A percentile compares a stretch with the other conserved stretches of the same genome.
phyloP scores from a whole-genome alignment of 2,329 filamentous ascomycete genomes.

The Ascochyta viciae-villosae region DNA sequence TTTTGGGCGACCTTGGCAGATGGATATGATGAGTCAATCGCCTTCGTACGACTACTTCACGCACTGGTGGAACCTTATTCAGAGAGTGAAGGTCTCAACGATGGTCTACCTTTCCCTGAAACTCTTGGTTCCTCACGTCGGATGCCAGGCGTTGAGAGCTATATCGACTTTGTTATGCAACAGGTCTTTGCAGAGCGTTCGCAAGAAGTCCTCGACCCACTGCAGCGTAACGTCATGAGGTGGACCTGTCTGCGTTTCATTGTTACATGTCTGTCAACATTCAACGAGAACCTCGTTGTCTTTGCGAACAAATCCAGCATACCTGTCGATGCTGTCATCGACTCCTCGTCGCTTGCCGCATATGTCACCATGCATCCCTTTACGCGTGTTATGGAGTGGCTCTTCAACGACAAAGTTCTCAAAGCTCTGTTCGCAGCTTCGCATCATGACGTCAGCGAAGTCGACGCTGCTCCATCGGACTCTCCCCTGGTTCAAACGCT shows the following conservation, averaged over 20 bases:
- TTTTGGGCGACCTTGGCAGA: constrained; percentile 77
- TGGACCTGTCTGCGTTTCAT: constrained; percentile 87
- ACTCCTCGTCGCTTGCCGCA: constrained; percentile 73
- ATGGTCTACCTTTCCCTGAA: constrained; percentile 86
- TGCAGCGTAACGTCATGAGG: constrained; percentile 75
- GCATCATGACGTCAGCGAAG: constrained; percentile 75
- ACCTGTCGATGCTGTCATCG: constrained; percentile 76
- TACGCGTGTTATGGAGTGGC: constrained; percentile 94
- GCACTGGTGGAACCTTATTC: constrained; percentile 72
- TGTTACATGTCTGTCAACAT: constrained; percentile 77
- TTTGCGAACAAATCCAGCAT: constrained; percentile 81
- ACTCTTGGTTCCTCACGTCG: constrained; percentile 78
- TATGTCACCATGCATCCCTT: constrained; percentile 94
- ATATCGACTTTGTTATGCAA: constrained; percentile 89
- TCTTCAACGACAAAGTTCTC: constrained; percentile 92
- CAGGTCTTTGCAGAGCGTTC: constrained; percentile 74
- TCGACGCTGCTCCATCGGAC: constrained; percentile 75
- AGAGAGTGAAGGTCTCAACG: constrained; percentile 68
- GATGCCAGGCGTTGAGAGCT: constrained; percentile 86
- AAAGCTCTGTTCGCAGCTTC: constrained; percentile 78
- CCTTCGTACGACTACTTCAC: constrained; percentile 80
- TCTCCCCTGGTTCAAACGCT: constrained; percentile 84
- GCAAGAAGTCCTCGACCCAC: constrained; percentile 66
- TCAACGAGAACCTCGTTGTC: constrained; percentile 92
- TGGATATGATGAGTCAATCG: constrained; percentile 83